These are phyloP conservation scores for Neoboletus subvelutipes DNA, from an alignment of 768 basidiomycete species.

Conservation along the genomic window DNA sequence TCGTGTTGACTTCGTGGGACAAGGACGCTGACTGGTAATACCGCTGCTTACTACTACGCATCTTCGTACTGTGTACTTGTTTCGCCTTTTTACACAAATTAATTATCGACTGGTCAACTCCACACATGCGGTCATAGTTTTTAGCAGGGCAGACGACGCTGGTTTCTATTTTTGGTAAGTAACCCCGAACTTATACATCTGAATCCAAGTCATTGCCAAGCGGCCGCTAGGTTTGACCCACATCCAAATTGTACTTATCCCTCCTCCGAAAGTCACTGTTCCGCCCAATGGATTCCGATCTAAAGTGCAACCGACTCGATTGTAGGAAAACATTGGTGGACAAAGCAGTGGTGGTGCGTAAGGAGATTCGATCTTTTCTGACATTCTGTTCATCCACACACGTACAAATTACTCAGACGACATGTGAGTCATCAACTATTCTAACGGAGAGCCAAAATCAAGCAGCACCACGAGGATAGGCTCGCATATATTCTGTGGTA, in stretches of 20 bases:
- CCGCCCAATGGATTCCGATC: constrained; percentile 63
- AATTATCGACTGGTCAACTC: background rate
- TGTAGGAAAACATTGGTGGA: constrained; percentile 67
- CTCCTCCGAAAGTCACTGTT: background rate
- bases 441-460: background rate
- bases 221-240: background rate
- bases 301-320: constrained; percentile 77
- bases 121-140: too few relatives aligned
- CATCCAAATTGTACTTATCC: background rate
- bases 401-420: constrained; percentile 42
- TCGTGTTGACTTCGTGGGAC: constrained; percentile 31
- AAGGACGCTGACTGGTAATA: constrained; percentile 27
- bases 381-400: constrained; percentile 6
- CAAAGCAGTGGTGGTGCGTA: constrained; percentile 82
- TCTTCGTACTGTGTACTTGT: constrained; percentile 28
- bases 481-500: constrained; percentile 86
- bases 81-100: constrained; percentile 21
- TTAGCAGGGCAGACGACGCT: too few relatives aligned
- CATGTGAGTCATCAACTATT: constrained; percentile 40
- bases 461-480: constrained; percentile 40
- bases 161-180: constrained; percentile 17
- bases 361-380: background rate
- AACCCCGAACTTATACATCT: background rate
- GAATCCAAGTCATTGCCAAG: background rate
- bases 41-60: constrained; percentile 20